A percentile compares a stretch with the other conserved stretches of the same genome.
Conservation (phyloP, 352 stramenopile genomes). For the Pythium apleroticum region DNA sequence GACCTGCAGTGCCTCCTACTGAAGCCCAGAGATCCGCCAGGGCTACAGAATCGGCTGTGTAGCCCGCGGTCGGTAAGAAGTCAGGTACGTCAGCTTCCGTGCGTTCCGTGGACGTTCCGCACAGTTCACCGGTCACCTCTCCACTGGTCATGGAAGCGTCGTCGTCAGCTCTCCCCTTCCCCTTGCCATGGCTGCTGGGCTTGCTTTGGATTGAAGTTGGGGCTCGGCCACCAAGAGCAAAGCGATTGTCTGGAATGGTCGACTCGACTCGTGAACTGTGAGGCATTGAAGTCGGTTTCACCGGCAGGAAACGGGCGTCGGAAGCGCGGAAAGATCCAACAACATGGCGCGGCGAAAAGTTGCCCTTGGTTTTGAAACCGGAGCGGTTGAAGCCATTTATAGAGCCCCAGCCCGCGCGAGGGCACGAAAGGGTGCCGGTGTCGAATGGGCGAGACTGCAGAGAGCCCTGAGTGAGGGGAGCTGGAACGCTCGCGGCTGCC, state of each 20-base stretch:
- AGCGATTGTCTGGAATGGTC: too few species aligned
- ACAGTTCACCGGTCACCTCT: constrained; percentile 11
- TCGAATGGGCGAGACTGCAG: neutral
- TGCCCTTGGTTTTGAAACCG: constrained; percentile 13
- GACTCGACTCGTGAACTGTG: neutral
- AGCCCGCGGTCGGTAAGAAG: neutral
- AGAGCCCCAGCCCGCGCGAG: neutral
- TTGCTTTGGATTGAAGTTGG: neutral
- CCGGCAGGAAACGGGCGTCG: constrained; percentile 19
- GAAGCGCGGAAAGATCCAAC: constrained; percentile 21
- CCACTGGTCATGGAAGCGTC: constrained; percentile 1
- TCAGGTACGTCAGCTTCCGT: constrained; percentile 18
- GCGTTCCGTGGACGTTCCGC: constrained; percentile 18
- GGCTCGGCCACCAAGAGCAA: neutral
- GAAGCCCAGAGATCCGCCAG: constrained; percentile 9
- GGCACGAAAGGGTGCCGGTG: constrained; percentile 21
- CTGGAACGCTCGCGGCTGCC: neutral
- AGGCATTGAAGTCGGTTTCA: constrained; percentile 27
- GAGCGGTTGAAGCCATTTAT: constrained; percentile 21
- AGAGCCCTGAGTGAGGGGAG: neutral
- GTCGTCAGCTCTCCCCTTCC: constrained; percentile 14
- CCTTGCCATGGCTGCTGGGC: neutral
- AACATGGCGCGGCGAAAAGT: neutral
- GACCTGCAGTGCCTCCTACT: neutral
- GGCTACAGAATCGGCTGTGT: neutral